Conservation (phyloP, 257 asterid species). For the Marsdenia floribunda region DNA sequence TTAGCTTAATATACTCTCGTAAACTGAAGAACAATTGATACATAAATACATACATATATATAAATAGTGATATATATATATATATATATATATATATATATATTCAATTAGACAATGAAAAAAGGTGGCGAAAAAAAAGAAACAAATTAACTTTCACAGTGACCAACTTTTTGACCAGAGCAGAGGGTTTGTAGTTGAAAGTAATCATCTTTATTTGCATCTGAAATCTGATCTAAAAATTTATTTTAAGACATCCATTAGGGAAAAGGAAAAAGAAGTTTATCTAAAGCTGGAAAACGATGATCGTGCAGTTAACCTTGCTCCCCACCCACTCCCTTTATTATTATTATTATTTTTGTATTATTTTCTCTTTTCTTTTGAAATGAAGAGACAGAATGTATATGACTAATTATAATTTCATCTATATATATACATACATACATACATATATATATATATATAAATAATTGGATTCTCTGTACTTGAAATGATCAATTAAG, state of each 20-base stretch:
- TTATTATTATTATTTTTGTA: neutral
- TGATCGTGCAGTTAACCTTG: neutral
- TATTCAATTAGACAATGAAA: neutral
- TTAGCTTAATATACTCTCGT: no score
- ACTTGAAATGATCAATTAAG: no score
- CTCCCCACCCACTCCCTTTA: neutral
- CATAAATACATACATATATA: no score
- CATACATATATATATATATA: no score
- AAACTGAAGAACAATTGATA: no score
- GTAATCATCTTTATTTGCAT: neutral
- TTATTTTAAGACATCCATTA: neutral
- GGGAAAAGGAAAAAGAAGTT: neutral
- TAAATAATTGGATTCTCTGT: no score
- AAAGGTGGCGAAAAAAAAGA: neutral
- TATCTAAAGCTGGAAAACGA: neutral
- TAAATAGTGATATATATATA: no score
- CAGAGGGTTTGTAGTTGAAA: neutral
- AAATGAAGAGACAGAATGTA: neutral
- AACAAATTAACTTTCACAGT: neutral
- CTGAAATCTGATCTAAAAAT: neutral
- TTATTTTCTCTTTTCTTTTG: neutral
- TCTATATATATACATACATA: no score
- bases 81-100: no score
- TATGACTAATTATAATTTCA: no score
- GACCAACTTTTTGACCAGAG: constrained; percentile 1